Evolutionary conservation across 345 rosid genomes (phyloP).

Genomic region (Bruguiera gymnorhiza): DNA sequence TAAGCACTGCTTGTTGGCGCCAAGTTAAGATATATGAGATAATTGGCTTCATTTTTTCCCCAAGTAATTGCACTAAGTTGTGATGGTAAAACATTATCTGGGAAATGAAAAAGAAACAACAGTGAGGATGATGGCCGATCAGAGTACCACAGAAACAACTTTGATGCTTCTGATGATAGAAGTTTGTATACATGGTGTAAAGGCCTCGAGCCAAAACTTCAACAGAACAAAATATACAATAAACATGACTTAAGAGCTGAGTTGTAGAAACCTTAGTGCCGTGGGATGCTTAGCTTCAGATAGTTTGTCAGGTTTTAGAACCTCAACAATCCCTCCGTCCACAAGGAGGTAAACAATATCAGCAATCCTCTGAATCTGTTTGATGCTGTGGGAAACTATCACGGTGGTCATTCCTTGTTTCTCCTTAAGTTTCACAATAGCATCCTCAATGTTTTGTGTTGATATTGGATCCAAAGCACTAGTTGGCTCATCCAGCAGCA

Average conservation of each 20-base stretch:
- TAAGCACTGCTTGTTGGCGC: too few species aligned
- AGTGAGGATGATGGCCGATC: too few species aligned
- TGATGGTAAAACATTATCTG: too few species aligned
- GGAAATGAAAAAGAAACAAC: too few species aligned
- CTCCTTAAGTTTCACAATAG: slow-evolving; percentile 67
- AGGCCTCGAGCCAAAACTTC: too few species aligned
- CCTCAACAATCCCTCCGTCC: slow-evolving; percentile 73
- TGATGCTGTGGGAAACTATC: slow-evolving; percentile 85
- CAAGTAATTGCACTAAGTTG: too few species aligned
- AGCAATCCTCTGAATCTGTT: slow-evolving; percentile 83
- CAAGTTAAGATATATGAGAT: too few species aligned
- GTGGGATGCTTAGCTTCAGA: slow-evolving; percentile 72
- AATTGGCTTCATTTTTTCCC: too few species aligned
- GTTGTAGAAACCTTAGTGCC: slow-evolving; percentile 72
- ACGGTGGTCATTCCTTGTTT: slow-evolving; percentile 56
- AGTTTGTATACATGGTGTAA: too few species aligned
- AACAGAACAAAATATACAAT: too few species aligned
- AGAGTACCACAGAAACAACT: too few species aligned
- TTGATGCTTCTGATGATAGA: too few species aligned
- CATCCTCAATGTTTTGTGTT: slow-evolving; percentile 82
- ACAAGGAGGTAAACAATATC: slow-evolving; percentile 79
- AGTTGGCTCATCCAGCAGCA: slow-evolving; percentile 79
- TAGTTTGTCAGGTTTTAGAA: slow-evolving; percentile 59
- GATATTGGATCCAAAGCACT: slow-evolving; percentile 86
- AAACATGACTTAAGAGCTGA: slow-evolving; percentile 32